Evolutionary conservation across 768 basidiomycete genomes (phyloP), one percentile per base, ranked within the genome.

Genomic region (Psilocybe cubensis): DNA sequence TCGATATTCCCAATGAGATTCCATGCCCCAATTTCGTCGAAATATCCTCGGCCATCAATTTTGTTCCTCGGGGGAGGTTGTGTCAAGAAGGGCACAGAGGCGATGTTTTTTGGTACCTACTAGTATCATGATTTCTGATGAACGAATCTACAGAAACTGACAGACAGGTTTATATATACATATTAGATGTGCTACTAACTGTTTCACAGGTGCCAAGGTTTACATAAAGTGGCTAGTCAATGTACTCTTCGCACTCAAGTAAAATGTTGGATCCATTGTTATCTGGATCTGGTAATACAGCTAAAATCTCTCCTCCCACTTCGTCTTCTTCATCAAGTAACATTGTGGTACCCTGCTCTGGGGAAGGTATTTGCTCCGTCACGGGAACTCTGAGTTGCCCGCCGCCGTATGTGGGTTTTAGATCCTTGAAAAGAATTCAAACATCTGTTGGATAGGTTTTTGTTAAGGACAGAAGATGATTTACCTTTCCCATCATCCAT

Each of bases 31-130:
- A 52, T 55, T 9, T 57, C 56, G 29, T 68, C 65, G 38, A 66
- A 68, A 44, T 68, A 68, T 14, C 67, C 67, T 21, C 57, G 63
- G 17, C 41, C 29, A 11, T 65, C 67, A 21, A 59, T 59, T 23
- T 45, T 55, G 33, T 66, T 58, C 10, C 27, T 42, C 6, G 56
- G 53, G 8, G 56, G 49, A 27, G 67, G 67, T 17, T 55, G 41
- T 33, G 63, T 66, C 14, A 68, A 48, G 17, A 63, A 64, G 23
- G 66, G 56, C 18, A 64, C 66, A 40, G 57, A 68, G 0, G 66
- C 64, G 42, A 66, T 64, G 53, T 66, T 59, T 41, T 62, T 54
- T 64, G 66, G 66, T 1, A 62, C 48, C 17, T 61, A 41, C 6
- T 64, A 59, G 33, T 65, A 67, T 49, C n/a, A n/a, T n/a, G n/a